Conservation (phyloP, 2,329 filamentous ascomycete species). For the Epichloe scottii region DNA sequence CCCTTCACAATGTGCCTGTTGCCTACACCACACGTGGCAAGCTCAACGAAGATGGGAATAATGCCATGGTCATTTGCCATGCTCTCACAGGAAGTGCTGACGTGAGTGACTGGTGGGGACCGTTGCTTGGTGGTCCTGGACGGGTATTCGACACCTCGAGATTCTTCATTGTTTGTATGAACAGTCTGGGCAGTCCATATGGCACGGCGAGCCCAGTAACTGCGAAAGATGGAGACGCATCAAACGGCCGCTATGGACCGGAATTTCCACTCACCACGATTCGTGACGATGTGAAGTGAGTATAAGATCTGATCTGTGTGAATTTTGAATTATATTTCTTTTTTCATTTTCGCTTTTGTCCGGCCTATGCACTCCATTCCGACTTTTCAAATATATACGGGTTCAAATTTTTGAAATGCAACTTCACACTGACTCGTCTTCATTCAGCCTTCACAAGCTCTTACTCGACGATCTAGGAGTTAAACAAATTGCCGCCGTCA, state of each 20-base stretch:
- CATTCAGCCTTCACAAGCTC: slow-evolving; percentile 64
- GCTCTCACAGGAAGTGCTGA: slow-evolving; percentile 77
- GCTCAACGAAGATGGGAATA: slow-evolving; percentile 45
- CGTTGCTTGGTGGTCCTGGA: slow-evolving; percentile 63
- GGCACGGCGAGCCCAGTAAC: slow-evolving; percentile 84
- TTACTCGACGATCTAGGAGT: slow-evolving; percentile 72
- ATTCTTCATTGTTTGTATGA: slow-evolving; percentile 80
- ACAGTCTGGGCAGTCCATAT: slow-evolving; percentile 75
- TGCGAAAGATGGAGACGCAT: slow-evolving; percentile 65
- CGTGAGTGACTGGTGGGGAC: slow-evolving; percentile 82
- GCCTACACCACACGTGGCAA: slow-evolving; percentile 55
- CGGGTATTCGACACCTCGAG: slow-evolving; percentile 69
- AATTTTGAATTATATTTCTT: not conserved
- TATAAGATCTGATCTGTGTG: slow-evolving; percentile 1
- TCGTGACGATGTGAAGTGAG: slow-evolving; percentile 86
- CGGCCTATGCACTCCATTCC: too few species aligned
- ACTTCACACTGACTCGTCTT: slow-evolving; percentile 18
- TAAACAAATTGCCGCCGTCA: slow-evolving; percentile 61
- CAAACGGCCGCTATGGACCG: slow-evolving; percentile 72
- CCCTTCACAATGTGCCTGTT: slow-evolving; percentile 61
- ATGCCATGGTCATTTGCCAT: slow-evolving; percentile 69
- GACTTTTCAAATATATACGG: too few species aligned
- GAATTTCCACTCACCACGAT: slow-evolving; percentile 95
- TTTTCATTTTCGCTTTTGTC: not conserved
- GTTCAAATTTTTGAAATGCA: not conserved